Base-by-base conservation (phyloP, 1,284 basidiomycete genomes). In the Gymnopus androsaceus region DNA sequence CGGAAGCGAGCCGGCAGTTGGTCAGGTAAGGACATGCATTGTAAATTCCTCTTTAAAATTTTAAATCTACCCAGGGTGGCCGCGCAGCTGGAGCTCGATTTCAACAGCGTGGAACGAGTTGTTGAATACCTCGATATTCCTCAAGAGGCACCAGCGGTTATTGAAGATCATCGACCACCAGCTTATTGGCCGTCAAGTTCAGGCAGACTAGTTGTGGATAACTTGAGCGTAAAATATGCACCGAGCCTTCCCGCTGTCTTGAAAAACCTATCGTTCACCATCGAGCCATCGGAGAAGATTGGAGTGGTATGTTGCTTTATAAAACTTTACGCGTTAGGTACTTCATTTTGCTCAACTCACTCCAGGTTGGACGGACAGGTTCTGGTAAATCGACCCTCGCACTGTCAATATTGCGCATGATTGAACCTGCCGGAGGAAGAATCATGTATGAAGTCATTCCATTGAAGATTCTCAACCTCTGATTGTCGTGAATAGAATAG, bases 21-120 rank as follows among this genome's bases (percentile, higher is more conserved):
- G 85, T 90, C 1, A 81, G 77, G 71, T 82, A 74, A 14, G 72
- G 55, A 19, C n/a, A 9, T 3, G 15, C 21, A 23, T 17, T 41
- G 21, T 27, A 42, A 8, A 31, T 28, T 19, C 30, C 14, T 27
- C 19, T 34, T 25, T 8, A 25, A 31, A 30, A 27, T 48, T n/a
- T 45, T 60, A 9, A 56, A 12, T 19, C 19, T 54, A 17, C 45
- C 12, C 60, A 83, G 82, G 61, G 84, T 87, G 8, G 77, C 80
- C 23, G 84, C 85, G 1, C 86, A 88, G 64, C 68, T 88, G 0
- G 87, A 88, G 65, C 75, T 88, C 14, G 85, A 89, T 70, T 90
- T 92, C 72, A 87, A 85, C 69, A 85, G 87, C 21, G 85, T 95
- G 5, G 92, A 95, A 68, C 84, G 92, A 57, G 85, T 94, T 11